These are phyloP conservation scores for Chloranthus sessilifolius DNA, from an alignment of 164 flowering plant genomes.

Conservation along the genomic window DNA sequence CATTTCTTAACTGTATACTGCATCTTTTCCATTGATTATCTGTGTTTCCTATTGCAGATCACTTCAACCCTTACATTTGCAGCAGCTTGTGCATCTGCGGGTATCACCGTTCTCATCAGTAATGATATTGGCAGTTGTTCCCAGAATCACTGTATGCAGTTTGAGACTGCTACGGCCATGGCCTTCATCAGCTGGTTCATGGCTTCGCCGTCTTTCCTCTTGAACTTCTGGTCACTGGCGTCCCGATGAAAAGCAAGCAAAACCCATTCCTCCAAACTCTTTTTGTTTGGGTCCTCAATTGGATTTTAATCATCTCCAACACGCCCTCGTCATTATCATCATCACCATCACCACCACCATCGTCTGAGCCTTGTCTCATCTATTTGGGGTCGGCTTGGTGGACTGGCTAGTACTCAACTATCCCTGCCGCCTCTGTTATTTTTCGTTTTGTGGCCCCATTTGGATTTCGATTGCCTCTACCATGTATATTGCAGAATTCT, in stretches of 20 bases:
- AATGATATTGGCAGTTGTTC: constrained; percentile 51
- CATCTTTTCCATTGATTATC: too few species aligned
- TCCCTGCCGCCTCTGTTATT: too few species aligned
- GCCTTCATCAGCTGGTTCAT: constrained; percentile 81
- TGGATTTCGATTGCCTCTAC: not conserved
- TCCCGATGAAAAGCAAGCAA: constrained; percentile 22
- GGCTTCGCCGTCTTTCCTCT: constrained; percentile 55
- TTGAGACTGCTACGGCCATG: constrained; percentile 79
- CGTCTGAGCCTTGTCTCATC: too few species aligned
- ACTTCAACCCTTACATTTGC: constrained; percentile 23
- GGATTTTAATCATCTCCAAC: not conserved
- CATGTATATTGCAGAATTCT: constrained; percentile 1
- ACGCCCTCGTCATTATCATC: too few species aligned
- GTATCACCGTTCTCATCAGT: constrained; percentile 63
- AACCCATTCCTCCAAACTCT: not conserved
- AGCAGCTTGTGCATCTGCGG: constrained; percentile 24
- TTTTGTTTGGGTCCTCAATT: not conserved
- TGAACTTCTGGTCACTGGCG: constrained; percentile 79
- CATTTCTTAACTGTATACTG: too few species aligned
- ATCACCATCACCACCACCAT: too few species aligned
- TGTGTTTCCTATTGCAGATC: constrained; percentile 4
- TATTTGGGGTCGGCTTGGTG: too few species aligned
- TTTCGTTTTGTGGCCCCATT: not conserved
- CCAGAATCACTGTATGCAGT: constrained; percentile 47
- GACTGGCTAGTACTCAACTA: too few species aligned